Evolutionary conservation across 2,329 filamentous ascomycete species (phyloP), one percentile per base, ranked within the genome.

Genomic region (Lecanicillium sp.): DNA sequence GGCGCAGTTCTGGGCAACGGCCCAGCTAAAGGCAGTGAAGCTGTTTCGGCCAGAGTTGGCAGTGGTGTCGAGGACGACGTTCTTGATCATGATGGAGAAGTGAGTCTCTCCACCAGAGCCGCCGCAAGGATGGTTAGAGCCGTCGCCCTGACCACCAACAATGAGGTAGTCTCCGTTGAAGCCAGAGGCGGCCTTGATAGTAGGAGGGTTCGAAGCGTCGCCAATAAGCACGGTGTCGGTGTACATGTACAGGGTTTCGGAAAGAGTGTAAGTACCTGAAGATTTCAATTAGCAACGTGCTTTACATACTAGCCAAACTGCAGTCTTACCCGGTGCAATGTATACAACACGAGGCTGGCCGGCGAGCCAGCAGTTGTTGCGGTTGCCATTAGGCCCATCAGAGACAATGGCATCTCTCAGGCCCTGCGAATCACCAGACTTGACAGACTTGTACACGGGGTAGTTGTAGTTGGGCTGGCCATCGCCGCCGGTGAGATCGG

Each of bases 151-250:
- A 17, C 53, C 53, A 38, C 52, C 53, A 2, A 54, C 52, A 24
- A 55, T 42, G 8, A 55, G 52, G 24, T 52, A 51, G 45, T 55
- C 24, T 35, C 89, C 89, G 5, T 73, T 56, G 61, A 95, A 95
- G 54, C 71, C 69, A 15, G 81, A 62, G 1, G 78, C 66, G 5
- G 83, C 85, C 67, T 87, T 86, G 62, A 94, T 73, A 0, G 81
- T 82, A 0, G 89, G 87, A 9, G 81, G 67, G 54, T 77, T 72
- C 57, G 77, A 61, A 37, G 84, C 83, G 67, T 95, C 87, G 49
- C 89, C 89, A 24, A 94, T 75, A 50, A 94, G 79, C 64, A 93
- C 87, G 4, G 88, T 91, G 69, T 93, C 53, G 9, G 53, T 55
- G 43, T 49, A 30, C 38, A 54, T 45, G 32, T 32, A 51, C 2